Base-by-base conservation (phyloP, 1,284 basidiomycete species). In the Wallemia hederae region DNA sequence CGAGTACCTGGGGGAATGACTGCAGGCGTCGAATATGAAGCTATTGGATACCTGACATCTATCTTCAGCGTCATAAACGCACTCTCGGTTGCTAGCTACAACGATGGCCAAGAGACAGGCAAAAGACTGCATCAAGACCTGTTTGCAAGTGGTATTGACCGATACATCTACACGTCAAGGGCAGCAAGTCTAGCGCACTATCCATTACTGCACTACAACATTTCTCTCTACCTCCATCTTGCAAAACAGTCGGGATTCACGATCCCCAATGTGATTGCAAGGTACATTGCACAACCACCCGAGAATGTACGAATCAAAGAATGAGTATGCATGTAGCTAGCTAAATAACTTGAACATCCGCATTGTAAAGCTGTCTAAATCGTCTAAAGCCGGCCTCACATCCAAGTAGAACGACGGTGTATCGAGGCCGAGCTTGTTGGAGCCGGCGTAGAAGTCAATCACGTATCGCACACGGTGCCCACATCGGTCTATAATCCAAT, bases 401-500 rank as follows among this genome's bases (percentile, higher is more conserved):
- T 98, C 94, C 49, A 99, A 78, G 70, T 84, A 94, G 72, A 98
- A 98, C 2, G 89, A 26, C 33, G 61, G 31, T 27, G 59, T 15
- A 28, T 69, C 70, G 57, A 59, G 26, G 63, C 59, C 14, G 73
- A 56, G 1, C 72, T 70, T 27, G 74, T 72, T 62, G 78, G 80
- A 49, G n/a, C 94, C 92, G 0, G 88, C 85, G 74, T 99, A 99
- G 70, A 97, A 99, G 72, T 99, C 92, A 65, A 99, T 96, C 62
- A 99, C 81, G 73, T 98, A 99, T 63, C 92, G 81, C 67, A 91
- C 76, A 61, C 80, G 80, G 1, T 78, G 79, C 1, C 90, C 90
- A 67, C 87, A 90, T 27, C 94, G 80, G 70, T 96, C 89, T 55
- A 99, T 80, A 55, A 88, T 73, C 94, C 92, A 99, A 71, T 98